phyloP scores from a whole-genome alignment of 495 filamentous ascomycete species.

The Talaromyces trachyspermus region DNA sequence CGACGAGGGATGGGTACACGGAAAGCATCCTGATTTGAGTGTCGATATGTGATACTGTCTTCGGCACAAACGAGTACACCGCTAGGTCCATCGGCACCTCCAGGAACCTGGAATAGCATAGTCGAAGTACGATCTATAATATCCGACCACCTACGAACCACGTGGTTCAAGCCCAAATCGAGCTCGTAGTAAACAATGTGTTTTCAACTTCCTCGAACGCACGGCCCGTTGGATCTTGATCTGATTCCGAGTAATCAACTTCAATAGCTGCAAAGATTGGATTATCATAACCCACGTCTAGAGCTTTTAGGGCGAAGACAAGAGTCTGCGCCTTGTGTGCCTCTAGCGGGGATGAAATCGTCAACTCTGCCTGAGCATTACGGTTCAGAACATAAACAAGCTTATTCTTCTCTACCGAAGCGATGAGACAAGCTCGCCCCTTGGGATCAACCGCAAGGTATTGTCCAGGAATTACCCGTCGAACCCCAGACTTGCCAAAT shows the following conservation, averaged over 20 bases:
- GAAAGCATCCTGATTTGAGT: conserved; percentile 84
- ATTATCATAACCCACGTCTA: conserved; percentile 96
- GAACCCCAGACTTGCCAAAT: conserved; percentile 94
- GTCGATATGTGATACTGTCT: conserved; percentile 89
- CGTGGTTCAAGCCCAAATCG: conserved; percentile 93
- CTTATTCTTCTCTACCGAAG: conserved; percentile 97
- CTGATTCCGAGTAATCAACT: conserved; percentile 83
- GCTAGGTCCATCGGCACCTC: conserved; percentile 86
- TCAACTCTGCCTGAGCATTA: conserved; percentile 86
- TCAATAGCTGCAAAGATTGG: conserved; percentile 93
- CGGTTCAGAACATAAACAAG: conserved; percentile 98
- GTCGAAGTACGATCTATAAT: conserved; percentile 84
- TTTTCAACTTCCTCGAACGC: conserved; percentile 74
- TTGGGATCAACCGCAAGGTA: conserved; percentile 93
- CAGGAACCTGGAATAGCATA: conserved; percentile 91
- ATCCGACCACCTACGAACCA: conserved; percentile 92
- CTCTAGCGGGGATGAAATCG: conserved; percentile 95
- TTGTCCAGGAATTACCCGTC: conserved; percentile 89
- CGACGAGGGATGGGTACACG: conserved; percentile 84
- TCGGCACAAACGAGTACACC: conserved; percentile 92
- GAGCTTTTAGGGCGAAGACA: conserved; percentile 74
- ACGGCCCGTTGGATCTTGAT: conserved; percentile 83
- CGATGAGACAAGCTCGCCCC: conserved; percentile 88
- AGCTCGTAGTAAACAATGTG: conserved; percentile 94
- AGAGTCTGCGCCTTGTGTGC: conserved; percentile 92